A percentile compares a stretch with the other conserved stretches of the same genome.
Evolutionary conservation across 2,329 filamentous ascomycete species (phyloP).

Genomic region (Fusarium dlaminii): DNA sequence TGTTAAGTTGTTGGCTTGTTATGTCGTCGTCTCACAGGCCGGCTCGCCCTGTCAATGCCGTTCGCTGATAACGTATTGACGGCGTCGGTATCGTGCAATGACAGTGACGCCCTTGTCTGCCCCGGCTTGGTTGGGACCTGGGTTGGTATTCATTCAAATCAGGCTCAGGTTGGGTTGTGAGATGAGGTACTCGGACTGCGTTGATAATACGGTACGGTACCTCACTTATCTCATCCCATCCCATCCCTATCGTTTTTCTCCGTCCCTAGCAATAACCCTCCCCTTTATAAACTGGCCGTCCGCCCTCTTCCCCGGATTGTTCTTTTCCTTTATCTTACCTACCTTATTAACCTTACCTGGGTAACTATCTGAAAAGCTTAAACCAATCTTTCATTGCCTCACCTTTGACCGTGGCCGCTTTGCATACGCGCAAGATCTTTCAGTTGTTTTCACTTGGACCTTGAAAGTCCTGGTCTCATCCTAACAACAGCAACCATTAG

Average conservation of each 20-base stretch:
- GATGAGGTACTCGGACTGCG: constrained; percentile 15
- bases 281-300: constrained; percentile 24
- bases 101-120: constrained; percentile 31
- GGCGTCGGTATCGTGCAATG: constrained; percentile 21
- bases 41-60: constrained; percentile 34
- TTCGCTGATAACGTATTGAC: constrained; percentile 2
- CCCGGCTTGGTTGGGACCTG: constrained; percentile 20
- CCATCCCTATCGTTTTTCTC: constrained; percentile 9
- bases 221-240: constrained; percentile 28
- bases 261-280: not conserved
- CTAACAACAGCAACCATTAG: not conserved
- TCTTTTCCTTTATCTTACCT: not conserved
- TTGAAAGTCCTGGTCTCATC: not conserved
- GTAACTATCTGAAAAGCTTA: not conserved
- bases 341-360: not conserved
- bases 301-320: constrained; percentile 21
- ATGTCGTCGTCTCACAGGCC: constrained; percentile 34
- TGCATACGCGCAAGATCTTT: not conserved
- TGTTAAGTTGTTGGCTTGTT: not conserved
- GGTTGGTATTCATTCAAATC: constrained; percentile 15
- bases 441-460: constrained; percentile 14
- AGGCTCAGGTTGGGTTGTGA: constrained; percentile 24
- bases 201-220: not conserved
- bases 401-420: not conserved
- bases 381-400: constrained; percentile 1